A percentile compares a stretch with the other conserved stretches of the same genome.
Evolutionary conservation across 805 yeast genomes (phyloP).

Genomic region (Candida parachauliodes): DNA sequence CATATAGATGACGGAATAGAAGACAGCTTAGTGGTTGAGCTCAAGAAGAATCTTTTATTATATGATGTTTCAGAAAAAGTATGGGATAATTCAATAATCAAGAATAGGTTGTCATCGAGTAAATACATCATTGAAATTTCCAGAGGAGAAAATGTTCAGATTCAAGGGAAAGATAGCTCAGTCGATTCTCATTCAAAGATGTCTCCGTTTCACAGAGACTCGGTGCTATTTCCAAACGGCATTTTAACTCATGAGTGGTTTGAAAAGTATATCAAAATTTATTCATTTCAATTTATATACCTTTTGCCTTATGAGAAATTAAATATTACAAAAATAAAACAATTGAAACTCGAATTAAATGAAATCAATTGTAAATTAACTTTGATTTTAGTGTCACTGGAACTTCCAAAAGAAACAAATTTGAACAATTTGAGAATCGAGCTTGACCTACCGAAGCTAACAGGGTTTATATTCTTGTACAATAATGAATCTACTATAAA

Average conservation of each 20-base stretch:
- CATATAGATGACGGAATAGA: constrained; percentile 10
- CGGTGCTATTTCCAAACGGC: constrained; percentile 27
- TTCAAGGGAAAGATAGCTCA: background rate
- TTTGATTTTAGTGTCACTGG: constrained; percentile 11
- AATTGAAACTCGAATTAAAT: constrained; percentile 9
- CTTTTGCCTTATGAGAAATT: constrained; percentile 14
- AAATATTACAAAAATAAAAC: constrained; percentile 14
- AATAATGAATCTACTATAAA: constrained; percentile 11
- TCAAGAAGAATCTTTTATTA: constrained; percentile 12
- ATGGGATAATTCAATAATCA: constrained; percentile 40
- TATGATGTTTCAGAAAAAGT: constrained; percentile 17
- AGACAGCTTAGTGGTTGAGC: background rate
- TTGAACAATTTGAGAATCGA: constrained; percentile 22
- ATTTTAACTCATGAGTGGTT: constrained; percentile 34
- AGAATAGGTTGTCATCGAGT: constrained; percentile 30
- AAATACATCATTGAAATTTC: constrained; percentile 22
- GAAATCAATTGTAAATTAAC: constrained; percentile 12
- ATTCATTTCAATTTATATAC: constrained; percentile 32
- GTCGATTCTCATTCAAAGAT: constrained; percentile 21
- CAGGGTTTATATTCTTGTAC: constrained; percentile 28
- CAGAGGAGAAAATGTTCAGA: constrained; percentile 5
- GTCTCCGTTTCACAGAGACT: constrained; percentile 36
- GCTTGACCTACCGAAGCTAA: constrained; percentile 27
- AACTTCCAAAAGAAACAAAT: constrained; percentile 17
- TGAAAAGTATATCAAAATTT: constrained; percentile 23